A percentile compares a stretch with the other conserved stretches of the same genome.
phyloP scores from a whole-genome alignment of 495 filamentous ascomycete genomes.

The Trichocladium antarcticum region DNA sequence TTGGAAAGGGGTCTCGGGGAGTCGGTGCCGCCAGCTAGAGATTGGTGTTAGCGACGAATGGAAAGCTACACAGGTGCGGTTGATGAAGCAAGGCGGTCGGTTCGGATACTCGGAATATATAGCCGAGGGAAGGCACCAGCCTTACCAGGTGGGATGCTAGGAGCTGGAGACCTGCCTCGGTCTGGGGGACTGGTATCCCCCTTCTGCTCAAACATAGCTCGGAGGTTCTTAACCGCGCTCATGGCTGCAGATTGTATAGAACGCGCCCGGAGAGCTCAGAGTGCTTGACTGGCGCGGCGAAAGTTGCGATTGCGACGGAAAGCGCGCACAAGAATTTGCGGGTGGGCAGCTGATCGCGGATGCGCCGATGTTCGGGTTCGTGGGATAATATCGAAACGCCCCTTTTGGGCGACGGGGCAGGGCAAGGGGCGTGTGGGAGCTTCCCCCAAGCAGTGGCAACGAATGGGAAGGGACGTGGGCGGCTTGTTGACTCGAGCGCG shows the following conservation, averaged over 20 bases:
- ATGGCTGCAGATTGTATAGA: constrained; percentile 24
- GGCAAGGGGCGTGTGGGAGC: not conserved
- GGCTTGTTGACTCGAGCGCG: not conserved
- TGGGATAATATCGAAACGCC: not conserved
- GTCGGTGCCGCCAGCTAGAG: constrained; percentile 16
- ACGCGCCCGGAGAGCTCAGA: not conserved
- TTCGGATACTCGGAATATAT: not conserved
- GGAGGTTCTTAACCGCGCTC: constrained; percentile 53
- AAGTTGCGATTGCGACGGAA: not conserved
- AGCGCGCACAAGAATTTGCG: constrained; percentile 1
- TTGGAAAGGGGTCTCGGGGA: constrained; percentile 58
- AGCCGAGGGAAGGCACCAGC: constrained; percentile 5
- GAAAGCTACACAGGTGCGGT: not conserved
- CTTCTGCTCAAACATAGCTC: constrained; percentile 80
- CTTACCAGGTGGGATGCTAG: constrained; percentile 36
- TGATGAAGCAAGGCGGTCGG: not conserved
- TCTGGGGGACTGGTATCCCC: constrained; percentile 53
- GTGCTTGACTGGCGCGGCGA: not conserved
- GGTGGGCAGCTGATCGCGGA: not conserved
- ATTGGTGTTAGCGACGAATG: constrained; percentile 7
- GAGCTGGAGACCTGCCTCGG: constrained; percentile 65
- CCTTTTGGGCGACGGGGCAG: not conserved
- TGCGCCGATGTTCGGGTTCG: not conserved
- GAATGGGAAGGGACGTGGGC: not conserved
- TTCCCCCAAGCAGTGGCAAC: constrained; percentile 5